phyloP scores from a whole-genome alignment of 306 rosid species.

The Argentina anserina region DNA sequence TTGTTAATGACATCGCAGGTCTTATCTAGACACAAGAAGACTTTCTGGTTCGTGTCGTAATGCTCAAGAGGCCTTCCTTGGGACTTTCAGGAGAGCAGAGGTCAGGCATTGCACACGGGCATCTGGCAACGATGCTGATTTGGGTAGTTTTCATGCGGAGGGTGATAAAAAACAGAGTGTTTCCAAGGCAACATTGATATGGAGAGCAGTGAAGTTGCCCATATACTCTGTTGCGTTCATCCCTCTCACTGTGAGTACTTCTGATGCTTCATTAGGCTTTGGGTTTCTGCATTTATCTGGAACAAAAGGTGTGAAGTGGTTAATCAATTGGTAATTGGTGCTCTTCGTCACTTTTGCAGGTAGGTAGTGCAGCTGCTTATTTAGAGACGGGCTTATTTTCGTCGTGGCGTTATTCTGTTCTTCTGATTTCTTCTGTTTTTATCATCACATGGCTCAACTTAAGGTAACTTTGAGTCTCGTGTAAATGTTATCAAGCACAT shows the following conservation, averaged over 20 bases:
- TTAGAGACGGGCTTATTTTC: constrained; percentile 65
- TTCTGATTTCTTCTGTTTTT: constrained; percentile 72
- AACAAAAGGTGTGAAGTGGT: too few relatives aligned
- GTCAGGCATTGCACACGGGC: constrained; percentile 16
- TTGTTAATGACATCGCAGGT: constrained; percentile 6
- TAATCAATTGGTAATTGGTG: too few relatives aligned
- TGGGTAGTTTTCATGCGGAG: constrained; percentile 27
- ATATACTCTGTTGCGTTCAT: constrained; percentile 83
- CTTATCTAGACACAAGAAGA: constrained; percentile 10
- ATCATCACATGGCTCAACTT: constrained; percentile 87
- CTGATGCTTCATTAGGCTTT: background rate
- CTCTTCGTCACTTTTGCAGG: constrained; percentile 32
- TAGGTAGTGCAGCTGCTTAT: constrained; percentile 84
- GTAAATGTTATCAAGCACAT: background rate
- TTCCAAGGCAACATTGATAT: constrained; percentile 51
- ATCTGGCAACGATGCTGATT: background rate
- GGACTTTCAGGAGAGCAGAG: constrained; percentile 23
- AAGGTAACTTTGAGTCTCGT: constrained; percentile 31
- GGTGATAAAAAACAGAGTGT: constrained; percentile 29
- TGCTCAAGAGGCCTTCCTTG: constrained; percentile 13
- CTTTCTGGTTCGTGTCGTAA: constrained; percentile 9
- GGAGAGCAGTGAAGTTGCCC: constrained; percentile 89
- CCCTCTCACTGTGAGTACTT: constrained; percentile 77
- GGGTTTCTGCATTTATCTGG: background rate
- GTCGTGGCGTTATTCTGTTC: constrained; percentile 43